Evolutionary conservation across 352 stramenopile species (phyloP).

Genomic region (Globisporangium lucens): DNA sequence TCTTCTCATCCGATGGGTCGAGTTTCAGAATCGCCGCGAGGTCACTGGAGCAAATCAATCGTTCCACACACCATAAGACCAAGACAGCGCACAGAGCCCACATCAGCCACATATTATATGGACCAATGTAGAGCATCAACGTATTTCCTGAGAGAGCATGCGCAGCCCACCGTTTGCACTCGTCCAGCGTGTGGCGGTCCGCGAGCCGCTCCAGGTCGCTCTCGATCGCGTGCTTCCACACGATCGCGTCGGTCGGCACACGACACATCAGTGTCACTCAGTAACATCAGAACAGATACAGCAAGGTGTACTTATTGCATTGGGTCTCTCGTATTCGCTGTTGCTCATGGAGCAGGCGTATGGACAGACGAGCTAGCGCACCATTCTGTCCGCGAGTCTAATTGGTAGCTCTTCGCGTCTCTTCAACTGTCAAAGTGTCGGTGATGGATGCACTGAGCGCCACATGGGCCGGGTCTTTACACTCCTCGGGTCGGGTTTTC

Average conservation of each 20-base stretch:
- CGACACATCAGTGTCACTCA: background rate
- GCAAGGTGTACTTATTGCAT: background rate
- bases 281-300: background rate
- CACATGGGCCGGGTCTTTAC: background rate
- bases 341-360: background rate
- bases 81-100: background rate
- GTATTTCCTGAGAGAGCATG: background rate
- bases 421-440: background rate
- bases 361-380: background rate
- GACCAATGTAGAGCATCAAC: background rate
- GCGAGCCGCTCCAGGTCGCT: conserved; percentile 35
- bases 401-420: background rate
- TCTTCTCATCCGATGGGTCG: conserved; percentile 31
- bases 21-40: conserved; percentile 53
- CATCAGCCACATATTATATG: background rate
- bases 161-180: conserved; percentile 47
- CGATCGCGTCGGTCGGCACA: conserved; percentile 46
- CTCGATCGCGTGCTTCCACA: conserved; percentile 53
- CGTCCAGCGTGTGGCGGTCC: conserved; percentile 39
- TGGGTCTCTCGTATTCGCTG: conserved; percentile 6
- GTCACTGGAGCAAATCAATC: conserved; percentile 20
- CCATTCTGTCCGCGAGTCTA: background rate
- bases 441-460: background rate
- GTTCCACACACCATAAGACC: conserved; percentile 3
- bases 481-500: background rate